These are phyloP conservation scores for Paramecium tetraurelia DNA, from an alignment of 73 alveolate genomes.

Conservation along the genomic window DNA sequence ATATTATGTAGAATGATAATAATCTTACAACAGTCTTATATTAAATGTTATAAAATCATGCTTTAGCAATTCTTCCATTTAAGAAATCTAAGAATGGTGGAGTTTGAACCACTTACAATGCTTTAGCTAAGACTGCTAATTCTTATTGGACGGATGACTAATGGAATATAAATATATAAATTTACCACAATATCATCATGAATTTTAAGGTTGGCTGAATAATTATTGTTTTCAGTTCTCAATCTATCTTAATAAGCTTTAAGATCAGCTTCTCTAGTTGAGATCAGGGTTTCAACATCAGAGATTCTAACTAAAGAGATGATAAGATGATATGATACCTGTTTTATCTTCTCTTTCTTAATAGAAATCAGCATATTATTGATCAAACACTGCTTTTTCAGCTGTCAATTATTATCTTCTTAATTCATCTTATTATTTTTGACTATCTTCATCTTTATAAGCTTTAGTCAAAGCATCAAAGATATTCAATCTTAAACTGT, in stretches of 20 bases:
- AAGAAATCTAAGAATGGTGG: constrained; percentile 33
- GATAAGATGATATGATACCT: neutral
- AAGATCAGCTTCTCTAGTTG: constrained; percentile 12
- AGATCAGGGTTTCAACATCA: constrained; percentile 15
- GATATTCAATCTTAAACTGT: neutral
- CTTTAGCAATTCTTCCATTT: constrained; percentile 10
- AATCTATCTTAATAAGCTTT: constrained; percentile 42
- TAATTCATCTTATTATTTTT: neutral
- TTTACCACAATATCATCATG: constrained; percentile 51
- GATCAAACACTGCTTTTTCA: constrained; percentile 5
- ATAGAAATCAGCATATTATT: constrained; percentile 19
- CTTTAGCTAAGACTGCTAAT: constrained; percentile 37
- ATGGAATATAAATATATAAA: neutral
- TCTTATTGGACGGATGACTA: constrained; percentile 40
- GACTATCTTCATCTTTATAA: constrained; percentile 35
- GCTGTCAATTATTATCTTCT: neutral
- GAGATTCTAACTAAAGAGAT: neutral
- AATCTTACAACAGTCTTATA: neutral
- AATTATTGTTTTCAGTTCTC: constrained; percentile 31
- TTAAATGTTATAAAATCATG: neutral
- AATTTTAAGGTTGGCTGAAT: constrained; percentile 17
- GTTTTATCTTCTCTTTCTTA: constrained; percentile 38
- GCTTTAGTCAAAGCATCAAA: constrained; percentile 45
- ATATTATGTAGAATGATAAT: neutral
- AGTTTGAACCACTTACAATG: constrained; percentile 5